A percentile compares a stretch with the other conserved stretches of the same genome.
Evolutionary conservation across 1,284 basidiomycete species (phyloP).

Genomic region (Papiliotrema nemorosa): DNA sequence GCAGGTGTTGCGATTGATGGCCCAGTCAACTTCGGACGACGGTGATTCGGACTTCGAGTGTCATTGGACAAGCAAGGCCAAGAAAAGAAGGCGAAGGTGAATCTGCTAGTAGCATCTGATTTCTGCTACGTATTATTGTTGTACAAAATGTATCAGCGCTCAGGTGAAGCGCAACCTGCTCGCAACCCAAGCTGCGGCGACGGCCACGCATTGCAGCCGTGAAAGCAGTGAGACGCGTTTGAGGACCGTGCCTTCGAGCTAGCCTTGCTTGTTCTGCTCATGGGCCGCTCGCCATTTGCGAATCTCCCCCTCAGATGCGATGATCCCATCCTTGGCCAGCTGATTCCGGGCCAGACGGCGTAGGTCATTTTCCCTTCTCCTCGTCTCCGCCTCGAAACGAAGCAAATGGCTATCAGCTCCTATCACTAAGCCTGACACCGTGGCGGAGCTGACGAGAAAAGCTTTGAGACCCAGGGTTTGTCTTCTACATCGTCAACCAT

Average conservation of each 20-base stretch:
- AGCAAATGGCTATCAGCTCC: conserved; percentile 70
- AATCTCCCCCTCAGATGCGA: conserved; percentile 78
- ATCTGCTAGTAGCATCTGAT: too few relatives aligned
- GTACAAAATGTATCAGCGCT: too few relatives aligned
- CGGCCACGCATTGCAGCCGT: too few relatives aligned
- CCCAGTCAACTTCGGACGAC: neutral
- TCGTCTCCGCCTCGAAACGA: conserved; percentile 63
- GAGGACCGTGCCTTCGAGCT: too few relatives aligned
- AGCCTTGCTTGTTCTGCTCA: too few relatives aligned
- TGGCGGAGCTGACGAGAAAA: conserved; percentile 56
- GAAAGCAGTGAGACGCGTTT: too few relatives aligned
- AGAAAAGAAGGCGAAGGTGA: too few relatives aligned
- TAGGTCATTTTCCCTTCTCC: conserved; percentile 64
- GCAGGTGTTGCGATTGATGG: neutral
- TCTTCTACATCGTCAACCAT: conserved; percentile 52
- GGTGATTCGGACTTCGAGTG: neutral
- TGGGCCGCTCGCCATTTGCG: conserved; percentile 65
- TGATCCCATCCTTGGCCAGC: conserved; percentile 66
- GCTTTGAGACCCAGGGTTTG: conserved; percentile 78
- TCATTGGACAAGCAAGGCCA: neutral
- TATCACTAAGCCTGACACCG: conserved; percentile 66
- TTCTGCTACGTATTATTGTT: too few relatives aligned
- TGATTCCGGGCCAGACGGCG: conserved; percentile 70
- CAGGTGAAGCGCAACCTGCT: too few relatives aligned
- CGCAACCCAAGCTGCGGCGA: too few relatives aligned